A percentile compares a stretch with the other conserved stretches of the same genome.
Conservation (phyloP, 192 early-diverging fungal genomes). For the Polychytrium aggregatum region DNA sequence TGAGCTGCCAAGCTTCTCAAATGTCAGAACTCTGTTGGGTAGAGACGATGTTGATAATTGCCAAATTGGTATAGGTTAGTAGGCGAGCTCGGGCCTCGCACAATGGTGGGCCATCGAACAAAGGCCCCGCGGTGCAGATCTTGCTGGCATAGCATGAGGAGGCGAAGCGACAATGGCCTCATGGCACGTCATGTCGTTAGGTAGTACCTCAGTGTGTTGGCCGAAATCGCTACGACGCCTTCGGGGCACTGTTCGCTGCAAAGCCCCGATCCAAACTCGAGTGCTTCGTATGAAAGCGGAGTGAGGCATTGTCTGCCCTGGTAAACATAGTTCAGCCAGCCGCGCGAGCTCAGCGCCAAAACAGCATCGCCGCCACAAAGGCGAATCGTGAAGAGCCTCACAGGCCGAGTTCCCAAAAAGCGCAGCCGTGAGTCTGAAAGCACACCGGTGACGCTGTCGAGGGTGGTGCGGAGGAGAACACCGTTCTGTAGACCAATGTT, state of each 20-base stretch:
- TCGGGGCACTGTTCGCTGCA: slow-evolving; percentile 76
- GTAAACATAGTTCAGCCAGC: slow-evolving; percentile 80
- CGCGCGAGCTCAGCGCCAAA: slow-evolving; percentile 70
- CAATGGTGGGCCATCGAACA: no score
- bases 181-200: no score
- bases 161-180: no score
- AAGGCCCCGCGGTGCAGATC: no score
- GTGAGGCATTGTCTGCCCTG: slow-evolving; percentile 60
- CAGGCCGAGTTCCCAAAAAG: slow-evolving; percentile 74
- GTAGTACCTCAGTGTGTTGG: slow-evolving; percentile 58
- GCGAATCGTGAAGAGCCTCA: slow-evolving; percentile 62
- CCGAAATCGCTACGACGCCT: slow-evolving; percentile 78
- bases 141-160: no score
- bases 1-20: slow-evolving; percentile 69
- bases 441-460: slow-evolving; percentile 75
- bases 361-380: slow-evolving; percentile 63
- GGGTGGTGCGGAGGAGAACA: slow-evolving; percentile 68
- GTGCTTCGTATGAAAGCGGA: slow-evolving; percentile 55
- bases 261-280: slow-evolving; percentile 78
- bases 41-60: no score
- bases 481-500: slow-evolving; percentile 87
- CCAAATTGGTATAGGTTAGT: no score
- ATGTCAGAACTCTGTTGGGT: slow-evolving; percentile 61
- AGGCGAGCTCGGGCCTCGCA: no score
- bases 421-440: slow-evolving; percentile 72